A percentile compares a stretch with the other conserved stretches of the same genome.
These are phyloP conservation scores for Fraxinus platypoda DNA, from an alignment of 305 asterid genomes.

Conservation along the genomic window DNA sequence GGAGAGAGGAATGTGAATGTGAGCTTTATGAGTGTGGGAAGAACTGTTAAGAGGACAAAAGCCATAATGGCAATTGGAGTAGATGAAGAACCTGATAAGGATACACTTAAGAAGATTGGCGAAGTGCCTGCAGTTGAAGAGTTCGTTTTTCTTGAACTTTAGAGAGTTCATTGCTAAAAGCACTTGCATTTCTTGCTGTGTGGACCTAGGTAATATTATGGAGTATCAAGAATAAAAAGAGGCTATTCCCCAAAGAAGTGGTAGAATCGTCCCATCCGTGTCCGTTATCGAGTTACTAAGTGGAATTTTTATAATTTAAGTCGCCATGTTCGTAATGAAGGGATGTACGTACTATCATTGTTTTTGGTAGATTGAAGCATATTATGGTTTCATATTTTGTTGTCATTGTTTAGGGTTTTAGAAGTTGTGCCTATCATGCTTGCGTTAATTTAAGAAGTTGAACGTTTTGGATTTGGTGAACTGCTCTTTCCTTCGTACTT, in stretches of 20 bases:
- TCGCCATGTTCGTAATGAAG: neutral
- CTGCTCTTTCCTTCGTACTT: neutral
- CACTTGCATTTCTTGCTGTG: neutral
- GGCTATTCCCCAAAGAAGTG: neutral
- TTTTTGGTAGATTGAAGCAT: neutral
- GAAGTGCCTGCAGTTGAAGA: conserved; percentile 76
- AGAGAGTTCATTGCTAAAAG: conserved; percentile 6
- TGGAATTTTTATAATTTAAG: neutral
- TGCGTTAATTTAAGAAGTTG: neutral
- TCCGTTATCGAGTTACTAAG: neutral
- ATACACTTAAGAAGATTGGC: conserved; percentile 76
- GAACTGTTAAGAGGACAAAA: conserved; percentile 64
- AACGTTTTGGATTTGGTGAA: neutral
- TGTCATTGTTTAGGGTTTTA: neutral
- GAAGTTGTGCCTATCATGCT: neutral
- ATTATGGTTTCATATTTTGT: neutral
- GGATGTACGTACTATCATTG: neutral
- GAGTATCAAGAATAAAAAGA: neutral
- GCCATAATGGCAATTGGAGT: conserved; percentile 96
- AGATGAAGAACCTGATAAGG: conserved; percentile 77
- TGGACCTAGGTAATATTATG: neutral
- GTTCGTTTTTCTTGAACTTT: conserved; percentile 72
- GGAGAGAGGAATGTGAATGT: conserved; percentile 80
- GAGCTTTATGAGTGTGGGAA: conserved; percentile 94
- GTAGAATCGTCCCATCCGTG: neutral